A percentile compares a stretch with the other conserved stretches of the same genome.
These are phyloP conservation scores for Didymella sp. DNA, from an alignment of 2,329 filamentous ascomycete species.

Conservation along the genomic window DNA sequence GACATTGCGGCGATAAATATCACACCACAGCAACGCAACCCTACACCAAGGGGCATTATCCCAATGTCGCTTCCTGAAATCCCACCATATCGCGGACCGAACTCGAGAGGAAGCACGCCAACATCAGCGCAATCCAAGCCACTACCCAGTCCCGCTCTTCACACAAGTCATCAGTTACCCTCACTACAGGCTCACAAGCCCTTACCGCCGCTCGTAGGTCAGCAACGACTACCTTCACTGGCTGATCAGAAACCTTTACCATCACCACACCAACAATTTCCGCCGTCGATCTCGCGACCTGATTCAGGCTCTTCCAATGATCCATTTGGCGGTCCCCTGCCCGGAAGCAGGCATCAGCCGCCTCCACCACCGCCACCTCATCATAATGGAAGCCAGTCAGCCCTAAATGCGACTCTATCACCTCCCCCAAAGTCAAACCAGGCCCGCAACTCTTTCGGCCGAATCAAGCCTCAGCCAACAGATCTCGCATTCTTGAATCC, in stretches of 20 bases:
- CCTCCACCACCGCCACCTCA: constrained; percentile 5
- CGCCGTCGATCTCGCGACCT: constrained; percentile 28
- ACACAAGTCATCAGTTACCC: constrained; percentile 8
- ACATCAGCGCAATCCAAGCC: constrained; percentile 27
- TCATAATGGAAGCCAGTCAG: constrained; percentile 4
- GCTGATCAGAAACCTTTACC: constrained; percentile 33
- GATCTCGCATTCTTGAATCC: constrained; percentile 26
- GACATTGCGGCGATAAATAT: constrained; percentile 52
- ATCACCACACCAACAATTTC: constrained; percentile 33
- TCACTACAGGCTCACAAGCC: constrained; percentile 22
- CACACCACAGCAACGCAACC: constrained; percentile 38
- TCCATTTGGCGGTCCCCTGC: constrained; percentile 38
- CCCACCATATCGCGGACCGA: constrained; percentile 41
- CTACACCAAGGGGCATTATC: constrained; percentile 42
- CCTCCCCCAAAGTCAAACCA: constrained; percentile 29
- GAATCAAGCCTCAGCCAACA: constrained; percentile 32
- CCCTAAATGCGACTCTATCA: neutral
- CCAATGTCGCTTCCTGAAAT: constrained; percentile 46
- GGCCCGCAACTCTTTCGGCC: constrained; percentile 41
- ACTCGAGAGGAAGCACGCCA: constrained; percentile 22
- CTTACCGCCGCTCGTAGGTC: constrained; percentile 29
- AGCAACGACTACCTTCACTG: constrained; percentile 37
- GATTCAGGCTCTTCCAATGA: constrained; percentile 39
- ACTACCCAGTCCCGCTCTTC: constrained; percentile 30
- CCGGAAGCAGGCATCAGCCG: neutral